Base-by-base conservation (phyloP, 2,329 filamentous ascomycete species). In the Paraphoma sp. region DNA sequence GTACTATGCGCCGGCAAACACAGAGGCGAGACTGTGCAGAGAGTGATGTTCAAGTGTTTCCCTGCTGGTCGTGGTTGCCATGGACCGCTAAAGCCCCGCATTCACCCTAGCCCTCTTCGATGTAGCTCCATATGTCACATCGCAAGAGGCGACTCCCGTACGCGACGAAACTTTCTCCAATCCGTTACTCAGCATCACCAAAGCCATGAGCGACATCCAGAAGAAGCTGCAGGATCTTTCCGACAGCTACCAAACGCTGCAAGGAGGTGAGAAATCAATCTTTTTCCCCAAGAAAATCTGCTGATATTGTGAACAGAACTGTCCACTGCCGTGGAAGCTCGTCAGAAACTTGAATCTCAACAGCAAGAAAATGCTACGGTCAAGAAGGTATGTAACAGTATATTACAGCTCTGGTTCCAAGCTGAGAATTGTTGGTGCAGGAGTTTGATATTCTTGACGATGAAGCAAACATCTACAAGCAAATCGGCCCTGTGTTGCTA, bases 311-410 rank as follows among this genome's bases (percentile, higher is more conserved):
- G 42, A 48, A 49, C 54, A 97, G 95, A 98, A 67, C 85, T 98
- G 53, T 90, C 93, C 76, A 85, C 83, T 43, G 82, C 87, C 16
- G 87, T 98, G 28, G 84, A 88, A 44, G 90, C 92, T 9, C 87
- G 93, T 61, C 93, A 99, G 80, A 96, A 91, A 79, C 87, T 99
- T 6, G 93, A 97, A 76, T 91, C 93, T 6, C 95, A 99, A 78
- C 91, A 91, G 76, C 92, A 97, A 73, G 95, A 99, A 77, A 99
- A 98, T 74, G 80, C 89, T 47, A 89, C 90, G 14, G 95, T 99
- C 9, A 88, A 96, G 76, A 90, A 91, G 80, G 91, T 92, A 66
- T 44, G 76, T 40, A 6, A 1, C 8, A 2, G 10, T 17, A 9
- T 18, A 44, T 4, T 14, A 36, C 6, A 4, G 6, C n/a, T n/a